A percentile compares a stretch with the other conserved stretches of the same genome.
These are phyloP conservation scores for Rhodosporidiobolus odoratus DNA, from an alignment of 768 basidiomycete genomes.

Conservation along the genomic window DNA sequence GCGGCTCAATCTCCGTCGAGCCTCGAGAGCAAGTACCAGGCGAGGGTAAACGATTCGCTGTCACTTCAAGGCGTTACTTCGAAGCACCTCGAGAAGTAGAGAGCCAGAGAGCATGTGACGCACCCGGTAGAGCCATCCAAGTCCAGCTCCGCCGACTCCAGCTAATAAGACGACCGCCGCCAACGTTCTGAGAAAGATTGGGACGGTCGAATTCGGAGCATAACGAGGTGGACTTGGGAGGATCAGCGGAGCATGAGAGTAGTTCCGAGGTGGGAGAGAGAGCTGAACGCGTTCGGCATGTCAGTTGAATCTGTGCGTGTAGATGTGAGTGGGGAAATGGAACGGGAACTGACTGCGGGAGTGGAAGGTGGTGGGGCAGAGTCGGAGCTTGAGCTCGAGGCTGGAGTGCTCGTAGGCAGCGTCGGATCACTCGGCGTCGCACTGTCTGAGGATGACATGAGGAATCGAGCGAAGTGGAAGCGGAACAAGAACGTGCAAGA, in stretches of 20 bases:
- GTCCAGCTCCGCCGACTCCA: neutral
- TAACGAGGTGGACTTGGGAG: slow-evolving; percentile 23
- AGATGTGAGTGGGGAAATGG: neutral
- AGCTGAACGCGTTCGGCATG: slow-evolving; percentile 15
- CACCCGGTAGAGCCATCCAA: slow-evolving; percentile 32
- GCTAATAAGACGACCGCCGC: slow-evolving; percentile 20
- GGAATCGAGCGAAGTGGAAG: neutral
- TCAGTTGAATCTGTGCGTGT: slow-evolving; percentile 11
- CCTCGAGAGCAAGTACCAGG: slow-evolving; percentile 20
- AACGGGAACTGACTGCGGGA: neutral
- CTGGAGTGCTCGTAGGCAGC: fast-evolving
- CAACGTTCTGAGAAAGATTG: slow-evolving; percentile 19
- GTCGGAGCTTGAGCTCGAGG: neutral
- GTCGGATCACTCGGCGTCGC: neutral
- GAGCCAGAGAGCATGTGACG: neutral
- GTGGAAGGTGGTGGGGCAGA: slow-evolving; percentile 21
- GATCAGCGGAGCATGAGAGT: slow-evolving; percentile 30
- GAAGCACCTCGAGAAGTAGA: no score
- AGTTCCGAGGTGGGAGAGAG: slow-evolving; percentile 33
- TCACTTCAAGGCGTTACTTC: no score
- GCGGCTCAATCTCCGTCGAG: neutral
- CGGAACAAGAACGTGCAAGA: neutral
- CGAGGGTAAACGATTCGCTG: slow-evolving; percentile 26
- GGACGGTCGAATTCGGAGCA: slow-evolving; percentile 28
- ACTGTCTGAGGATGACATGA: neutral